Base-by-base conservation (phyloP, 345 rosid genomes). In the Eucalyptus erythrocorys region DNA sequence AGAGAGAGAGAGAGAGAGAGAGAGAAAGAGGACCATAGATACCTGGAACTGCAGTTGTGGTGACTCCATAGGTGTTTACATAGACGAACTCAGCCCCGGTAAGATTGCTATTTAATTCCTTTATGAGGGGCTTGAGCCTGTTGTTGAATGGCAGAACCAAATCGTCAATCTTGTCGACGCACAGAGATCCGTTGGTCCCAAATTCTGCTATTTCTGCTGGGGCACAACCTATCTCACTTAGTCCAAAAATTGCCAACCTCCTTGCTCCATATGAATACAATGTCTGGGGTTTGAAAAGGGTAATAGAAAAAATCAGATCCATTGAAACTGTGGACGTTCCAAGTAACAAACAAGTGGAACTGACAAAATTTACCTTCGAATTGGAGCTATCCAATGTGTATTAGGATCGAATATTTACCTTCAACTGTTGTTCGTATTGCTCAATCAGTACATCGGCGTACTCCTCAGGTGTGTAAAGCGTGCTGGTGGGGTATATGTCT, bases 261-360 rank as follows among this genome's bases (percentile, higher is more conserved):
- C 92, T 89, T 43, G 93, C 94, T 43, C 93, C 92, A 37, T 49
- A 37, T 6, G 30, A 71, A 37, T 93, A 90, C 91, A 93, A 53
- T 8, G 48, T 57, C 93, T 91, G 16, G 40, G 27, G 30, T 50
- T 49, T 49, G 49, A 68, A 42, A 48, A 19, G 26, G 49, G 48
- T 27, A 34, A 87, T 48, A n/a, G 17, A 40, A 84, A 49, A 50
- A 42, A 22, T 16, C 26, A 64, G 50, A 84, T 13, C 7, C n/a
- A 47, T 6, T 34, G 81, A 71, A 71, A 71, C 50, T 26, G 37
- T 22, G 24, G 51, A 49, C 13, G 19, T 10, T 76, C 19, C 26
- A 37, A 85, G 47, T 32, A 21, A 49, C 17, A 45, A 85, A 14
- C 86, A 27, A 30, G 26, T 3, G 86, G 53, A 48, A 85, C 50